Conservation (phyloP, 352 stramenopile species). For the Halophytophthora polymorphica region DNA sequence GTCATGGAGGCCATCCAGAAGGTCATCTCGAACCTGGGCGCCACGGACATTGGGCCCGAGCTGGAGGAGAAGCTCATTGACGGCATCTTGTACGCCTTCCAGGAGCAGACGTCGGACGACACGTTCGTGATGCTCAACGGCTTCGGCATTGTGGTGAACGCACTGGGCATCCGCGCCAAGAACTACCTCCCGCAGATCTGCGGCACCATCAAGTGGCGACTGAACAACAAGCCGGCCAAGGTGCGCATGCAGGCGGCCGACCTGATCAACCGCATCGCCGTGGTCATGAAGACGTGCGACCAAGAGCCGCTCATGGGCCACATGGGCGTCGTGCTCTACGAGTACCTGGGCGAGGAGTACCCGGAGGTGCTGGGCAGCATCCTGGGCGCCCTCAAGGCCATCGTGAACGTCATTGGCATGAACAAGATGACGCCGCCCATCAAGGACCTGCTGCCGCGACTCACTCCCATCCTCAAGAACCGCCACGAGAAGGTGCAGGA, state of each 20-base stretch:
- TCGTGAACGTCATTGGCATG: conserved; percentile 99
- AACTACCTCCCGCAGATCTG: conserved; percentile 99
- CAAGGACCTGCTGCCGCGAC: conserved; percentile 96
- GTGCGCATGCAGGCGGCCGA: conserved; percentile 99
- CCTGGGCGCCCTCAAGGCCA: conserved; percentile 96
- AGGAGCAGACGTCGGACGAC: conserved; percentile 95
- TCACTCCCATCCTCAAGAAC: conserved; percentile 99
- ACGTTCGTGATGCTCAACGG: conserved; percentile 96
- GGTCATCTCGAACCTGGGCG: conserved; percentile 97
- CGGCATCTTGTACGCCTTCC: conserved; percentile 99
- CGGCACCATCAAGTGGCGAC: conserved; percentile 98
- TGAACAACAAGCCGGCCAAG: conserved; percentile 99
- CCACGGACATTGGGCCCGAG: conserved; percentile 94
- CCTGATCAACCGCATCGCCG: conserved; percentile 97
- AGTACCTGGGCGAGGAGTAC: conserved; percentile 99
- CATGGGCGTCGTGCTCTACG: conserved; percentile 98
- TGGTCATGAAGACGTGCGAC: conserved; percentile 98
- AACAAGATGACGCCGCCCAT: conserved; percentile 99
- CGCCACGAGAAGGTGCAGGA: conserved; percentile 99
- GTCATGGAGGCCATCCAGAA: conserved; percentile 99
- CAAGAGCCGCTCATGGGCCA: conserved; percentile 99
- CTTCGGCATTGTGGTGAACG: conserved; percentile 98
- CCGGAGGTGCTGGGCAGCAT: conserved; percentile 98
- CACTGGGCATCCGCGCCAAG: conserved; percentile 96
- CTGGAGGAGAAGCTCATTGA: conserved; percentile 99